A percentile compares a stretch with the other conserved stretches of the same genome.
Conservation (phyloP, 441 rosid genomes). For the Gossypium schwendimanii region DNA sequence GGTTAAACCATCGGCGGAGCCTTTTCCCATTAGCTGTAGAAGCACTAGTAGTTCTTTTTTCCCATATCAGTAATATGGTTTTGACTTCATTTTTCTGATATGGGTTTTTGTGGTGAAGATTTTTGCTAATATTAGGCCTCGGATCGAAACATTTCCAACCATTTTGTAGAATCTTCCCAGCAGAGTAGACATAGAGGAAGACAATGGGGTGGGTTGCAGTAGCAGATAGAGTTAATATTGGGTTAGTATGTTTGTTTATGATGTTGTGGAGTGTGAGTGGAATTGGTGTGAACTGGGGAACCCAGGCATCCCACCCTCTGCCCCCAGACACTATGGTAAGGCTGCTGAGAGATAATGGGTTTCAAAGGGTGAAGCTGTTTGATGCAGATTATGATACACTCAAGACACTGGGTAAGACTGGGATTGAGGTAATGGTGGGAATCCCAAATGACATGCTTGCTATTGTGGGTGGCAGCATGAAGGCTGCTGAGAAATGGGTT, state of each 20-base stretch:
- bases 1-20: background rate
- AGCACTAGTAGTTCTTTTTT: background rate
- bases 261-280: constrained; percentile 37
- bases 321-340: constrained; percentile 60
- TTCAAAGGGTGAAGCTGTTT: constrained; percentile 83
- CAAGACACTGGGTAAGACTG: constrained; percentile 56
- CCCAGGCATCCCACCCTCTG: constrained; percentile 67
- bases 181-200: background rate
- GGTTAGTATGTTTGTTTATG: constrained; percentile 24
- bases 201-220: constrained; percentile 15
- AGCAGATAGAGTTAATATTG: constrained; percentile 5
- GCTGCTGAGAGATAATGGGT: constrained; percentile 55
- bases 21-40: background rate
- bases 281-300: constrained; percentile 94
- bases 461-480: constrained; percentile 50
- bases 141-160: background rate
- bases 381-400: constrained; percentile 72
- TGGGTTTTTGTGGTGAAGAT: background rate
- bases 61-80: background rate
- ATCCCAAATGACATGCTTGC: constrained; percentile 87
- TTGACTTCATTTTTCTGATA: background rate
- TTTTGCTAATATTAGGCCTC: background rate
- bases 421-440: constrained; percentile 92
- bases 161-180: background rate
- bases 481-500: constrained; percentile 92